A percentile compares a stretch with the other conserved stretches of the same genome.
phyloP scores from a whole-genome alignment of 345 rosid genomes.

The Syzygium grande region DNA sequence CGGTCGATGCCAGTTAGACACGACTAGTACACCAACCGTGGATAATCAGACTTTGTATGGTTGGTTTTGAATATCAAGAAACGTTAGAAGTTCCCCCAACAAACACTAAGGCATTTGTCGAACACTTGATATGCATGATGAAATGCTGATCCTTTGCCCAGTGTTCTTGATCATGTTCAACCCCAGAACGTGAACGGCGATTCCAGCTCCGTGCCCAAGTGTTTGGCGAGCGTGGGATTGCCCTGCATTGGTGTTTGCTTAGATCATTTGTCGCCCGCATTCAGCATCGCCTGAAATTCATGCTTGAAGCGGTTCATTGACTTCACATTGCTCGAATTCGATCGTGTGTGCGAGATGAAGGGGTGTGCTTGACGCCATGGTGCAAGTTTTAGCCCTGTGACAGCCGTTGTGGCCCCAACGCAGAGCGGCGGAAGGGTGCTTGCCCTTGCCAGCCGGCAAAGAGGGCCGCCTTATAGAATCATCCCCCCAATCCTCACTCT shows the following conservation, averaged over 20 bases:
- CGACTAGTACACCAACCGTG: constrained; percentile 66
- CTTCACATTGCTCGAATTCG: background rate
- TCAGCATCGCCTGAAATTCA: background rate
- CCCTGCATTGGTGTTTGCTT: background rate
- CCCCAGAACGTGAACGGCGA: background rate
- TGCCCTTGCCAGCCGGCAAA: background rate
- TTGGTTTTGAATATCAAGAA: background rate
- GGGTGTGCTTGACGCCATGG: no score
- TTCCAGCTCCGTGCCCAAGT: no score
- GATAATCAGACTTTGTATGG: background rate
- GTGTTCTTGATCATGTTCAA: no score
- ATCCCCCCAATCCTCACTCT: background rate
- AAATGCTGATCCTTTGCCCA: no score
- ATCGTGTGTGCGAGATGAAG: no score
- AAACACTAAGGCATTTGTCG: background rate
- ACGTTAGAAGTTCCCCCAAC: background rate
- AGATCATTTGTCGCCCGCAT: background rate
- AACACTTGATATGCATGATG: background rate
- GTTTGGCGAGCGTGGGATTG: no score
- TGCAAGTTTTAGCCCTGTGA: background rate
- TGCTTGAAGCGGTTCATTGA: background rate
- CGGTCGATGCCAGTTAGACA: constrained; percentile 50
- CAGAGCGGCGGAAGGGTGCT: background rate
- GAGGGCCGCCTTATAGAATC: background rate
- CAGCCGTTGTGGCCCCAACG: background rate